Evolutionary conservation across 345 rosid species (phyloP).

Genomic region (Leavenworthia alabamica): DNA sequence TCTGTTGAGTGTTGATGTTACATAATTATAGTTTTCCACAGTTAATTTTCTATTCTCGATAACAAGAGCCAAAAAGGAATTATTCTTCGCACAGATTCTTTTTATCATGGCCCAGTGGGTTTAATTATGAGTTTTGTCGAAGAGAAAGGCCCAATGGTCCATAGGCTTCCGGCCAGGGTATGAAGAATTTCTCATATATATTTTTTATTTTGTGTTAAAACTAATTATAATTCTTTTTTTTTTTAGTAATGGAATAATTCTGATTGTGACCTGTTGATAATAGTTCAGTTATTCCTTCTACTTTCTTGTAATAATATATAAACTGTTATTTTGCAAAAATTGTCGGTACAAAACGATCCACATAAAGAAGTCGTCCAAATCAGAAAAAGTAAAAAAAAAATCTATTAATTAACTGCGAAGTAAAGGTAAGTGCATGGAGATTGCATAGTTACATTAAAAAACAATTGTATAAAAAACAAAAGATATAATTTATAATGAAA

Average conservation of each 20-base stretch:
- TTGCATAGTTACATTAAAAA: neutral
- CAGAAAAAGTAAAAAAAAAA: no score
- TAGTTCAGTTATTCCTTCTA: neutral
- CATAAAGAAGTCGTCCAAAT: neutral
- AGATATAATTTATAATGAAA: neutral
- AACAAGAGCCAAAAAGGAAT: neutral
- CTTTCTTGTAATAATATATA: neutral
- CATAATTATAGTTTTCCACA: neutral
- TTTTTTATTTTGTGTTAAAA: no score
- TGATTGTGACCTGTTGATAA: neutral
- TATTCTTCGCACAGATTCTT: neutral
- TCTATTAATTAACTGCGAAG: neutral
- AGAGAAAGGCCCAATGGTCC: neutral
- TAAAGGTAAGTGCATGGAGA: constrained; percentile 1
- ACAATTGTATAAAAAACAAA: neutral
- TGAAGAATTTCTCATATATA: neutral
- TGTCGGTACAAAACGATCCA: neutral
- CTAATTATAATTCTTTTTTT: neutral
- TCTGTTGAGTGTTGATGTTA: neutral
- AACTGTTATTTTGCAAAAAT: neutral
- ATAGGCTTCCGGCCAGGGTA: neutral
- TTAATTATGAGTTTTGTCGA: neutral
- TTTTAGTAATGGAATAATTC: neutral
- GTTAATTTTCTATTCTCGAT: neutral
- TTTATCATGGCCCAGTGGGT: neutral